Base-by-base conservation (phyloP, 2,329 filamentous ascomycete genomes). In the Tolypocladium pustulatum region DNA sequence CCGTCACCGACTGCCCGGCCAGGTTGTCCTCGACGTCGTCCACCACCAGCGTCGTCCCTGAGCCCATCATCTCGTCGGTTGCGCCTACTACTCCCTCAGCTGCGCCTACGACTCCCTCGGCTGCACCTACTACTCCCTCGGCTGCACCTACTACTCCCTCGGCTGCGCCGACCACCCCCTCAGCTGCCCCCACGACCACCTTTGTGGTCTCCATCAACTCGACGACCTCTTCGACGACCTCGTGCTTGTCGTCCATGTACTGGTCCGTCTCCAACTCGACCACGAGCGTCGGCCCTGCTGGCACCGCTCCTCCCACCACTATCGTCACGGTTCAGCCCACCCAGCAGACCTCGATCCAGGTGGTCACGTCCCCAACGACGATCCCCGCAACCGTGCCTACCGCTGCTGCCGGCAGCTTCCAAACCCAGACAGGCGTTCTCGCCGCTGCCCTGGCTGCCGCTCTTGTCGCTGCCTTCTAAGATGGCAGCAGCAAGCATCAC, bases 1-100 rank as follows among this genome's bases (percentile, higher is more conserved):
- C 69, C 13, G 69, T 73, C 61, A 70, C 72, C 62, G 70, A 76
- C 68, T 79, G 78, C 74, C 75, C 77, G 58, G 56, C 64, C 43
- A 61, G 63, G 59, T 68, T 70, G 58, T 65, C 69, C 27, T 65
- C 64, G 51, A 52, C 58, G 22, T 57, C 59, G n/a, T n/a, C n/a
- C n/a, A 34, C 32, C 9, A 1, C 20, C 30, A 59, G 57, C 27
- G 54, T 59, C 9, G 46, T 46, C 37, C 46, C 57, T 25, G 54
- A 73, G 54, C 64, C 69, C 57, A 73, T 71, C 62, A 66, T 71
- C 62, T 67, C 40, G 20, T 22, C 40, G n/a, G n/a, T 22, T 41
- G 40, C n/a, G 54, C 64, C 69, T 57, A 73, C 71, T 61, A 66
- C 72, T 61, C 67, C 40, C 17, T 43, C 40, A 20, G 40, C 17